Base-by-base conservation (phyloP, 768 basidiomycete genomes). In the Suillus brevipes region DNA sequence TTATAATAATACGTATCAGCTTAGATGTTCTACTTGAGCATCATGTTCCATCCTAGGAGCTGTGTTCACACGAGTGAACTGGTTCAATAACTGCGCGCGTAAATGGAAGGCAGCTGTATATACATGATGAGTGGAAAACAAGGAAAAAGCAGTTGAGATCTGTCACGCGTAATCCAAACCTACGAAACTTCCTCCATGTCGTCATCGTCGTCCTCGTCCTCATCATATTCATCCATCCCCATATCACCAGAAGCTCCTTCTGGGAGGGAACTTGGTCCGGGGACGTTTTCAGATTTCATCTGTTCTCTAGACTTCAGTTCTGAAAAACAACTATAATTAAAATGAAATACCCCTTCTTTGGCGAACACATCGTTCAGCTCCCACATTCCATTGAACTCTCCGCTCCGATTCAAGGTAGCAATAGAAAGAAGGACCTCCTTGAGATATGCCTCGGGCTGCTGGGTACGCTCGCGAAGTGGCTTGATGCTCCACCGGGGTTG, bases 391-490 rank as follows among this genome's bases (percentile, higher is more conserved):
- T 89, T 91, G 73, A 85, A 80, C 76, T 95, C 93, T 45, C 94
- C 94, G 55, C 87, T 88, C 60, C 89, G 87, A 74, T 94, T 87
- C 56, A 94, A 80, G 62, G 81, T 84, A 5, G 89, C 94, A 59
- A 95, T 88, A 67, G 92, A 90, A 36, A 79, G 80, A 37, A 97
- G 78, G 3, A 91, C 87, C 69, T 95, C 93, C 72, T 94, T 94
- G 67, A 97, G 85, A 73, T 93, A 95, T 13, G 82, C 87, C 75
- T 94, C 92, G 1, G 94, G 93, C 73, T 97, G 94, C 73, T 93
- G 89, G 0, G 91, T 92, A 67, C 85, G 86, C 71, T 93, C 90
- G 50, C 92, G 86, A 62, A 95, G 79, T 2, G 85, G 79, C 68
- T 89, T 89, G 74, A 95, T 88, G 64, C 86, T 81, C 95, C 95